Percentiles rank a stretch among this genome's conserved stretches.
Evolutionary conservation across 345 rosid species (phyloP).

Genomic region (Geranium rotundifolium): DNA sequence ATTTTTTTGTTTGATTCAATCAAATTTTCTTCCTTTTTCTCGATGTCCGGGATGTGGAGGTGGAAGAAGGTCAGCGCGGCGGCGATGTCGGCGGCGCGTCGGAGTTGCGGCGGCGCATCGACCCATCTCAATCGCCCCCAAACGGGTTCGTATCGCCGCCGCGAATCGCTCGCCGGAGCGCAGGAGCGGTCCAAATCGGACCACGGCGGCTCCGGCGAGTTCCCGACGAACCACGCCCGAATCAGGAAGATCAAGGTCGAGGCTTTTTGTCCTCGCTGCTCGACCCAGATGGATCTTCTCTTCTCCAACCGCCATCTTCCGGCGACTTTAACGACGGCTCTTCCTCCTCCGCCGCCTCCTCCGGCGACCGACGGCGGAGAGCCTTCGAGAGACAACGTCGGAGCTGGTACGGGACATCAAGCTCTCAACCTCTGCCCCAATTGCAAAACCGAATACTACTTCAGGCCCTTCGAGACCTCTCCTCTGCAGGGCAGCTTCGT

Average conservation of each 20-base stretch:
- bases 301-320: slow-evolving; percentile 49
- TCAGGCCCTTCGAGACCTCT: slow-evolving; percentile 45
- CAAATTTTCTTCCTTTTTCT: too few relatives aligned
- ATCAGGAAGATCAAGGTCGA: slow-evolving; percentile 72
- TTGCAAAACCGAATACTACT: slow-evolving; percentile 80
- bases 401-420: slow-evolving; percentile 24
- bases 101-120: slow-evolving; percentile 12
- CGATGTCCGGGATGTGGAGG: slow-evolving; percentile 59
- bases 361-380: slow-evolving; percentile 6
- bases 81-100: slow-evolving; percentile 9
- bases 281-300: slow-evolving; percentile 69
- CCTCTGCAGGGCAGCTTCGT: slow-evolving; percentile 87
- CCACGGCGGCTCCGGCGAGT: slow-evolving; percentile 26
- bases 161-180: slow-evolving; percentile 27
- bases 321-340: slow-evolving; percentile 15
- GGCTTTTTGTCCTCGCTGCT: slow-evolving; percentile 89
- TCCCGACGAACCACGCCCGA: slow-evolving; percentile 9
- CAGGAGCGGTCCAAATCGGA: slow-evolving; percentile 74
- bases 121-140: slow-evolving; percentile 33
- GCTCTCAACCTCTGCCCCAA: slow-evolving; percentile 78
- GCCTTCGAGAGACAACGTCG: not conserved
- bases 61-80: slow-evolving; percentile 44
- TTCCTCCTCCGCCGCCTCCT: slow-evolving; percentile 23
- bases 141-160: slow-evolving; percentile 31
- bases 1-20: too few relatives aligned